Evolutionary conservation across 2,329 filamentous ascomycete genomes (phyloP), one percentile per base, ranked within the genome.

Genomic region (Chaetomiaceae sp.): DNA sequence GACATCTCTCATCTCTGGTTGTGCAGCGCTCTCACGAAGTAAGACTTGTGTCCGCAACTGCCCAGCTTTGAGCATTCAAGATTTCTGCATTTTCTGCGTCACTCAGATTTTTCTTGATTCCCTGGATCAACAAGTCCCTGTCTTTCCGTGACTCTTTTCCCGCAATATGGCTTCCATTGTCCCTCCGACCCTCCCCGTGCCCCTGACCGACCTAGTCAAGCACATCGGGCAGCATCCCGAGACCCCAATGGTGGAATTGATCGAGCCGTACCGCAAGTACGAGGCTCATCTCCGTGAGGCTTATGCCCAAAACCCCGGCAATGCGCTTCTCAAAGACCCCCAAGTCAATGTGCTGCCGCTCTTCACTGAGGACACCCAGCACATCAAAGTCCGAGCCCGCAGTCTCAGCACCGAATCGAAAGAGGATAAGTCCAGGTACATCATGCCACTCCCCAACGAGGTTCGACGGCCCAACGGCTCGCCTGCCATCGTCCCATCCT

Each of bases 251-350:
- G 52, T 61, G 6, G 70, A 83, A 27, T 68, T 88, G 42, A 63
- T 88, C 46, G 67, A 74, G 41, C 84, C 84, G 0, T 88, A 80
- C 64, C 79, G 83, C 59, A 64, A 75, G 44, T 87, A 82, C 55
- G 85, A 89, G 62, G 72, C 77, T 38, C 72, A 76, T 49, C 68
- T 88, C 42, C 79, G 85, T 36, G 74, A 82, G 52, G 58, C 84
- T 15, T 88, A 81, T 57, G 84, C 84, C 30, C 85, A 88, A 58
- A 73, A 85, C 39, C 79, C 80, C 6, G 64, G 69, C 42, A 78
- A 85, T 51, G 70, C 76, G 6, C 65, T 70, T 17, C 68, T 84
- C 15, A 62, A 76, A 27, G 73, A 84, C 52, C 71, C 71, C 6
- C 64, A 74, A 48, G 65, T 84, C 60, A 87, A 86, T 55, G 67